Conservation (phyloP, 176 grass and related monocot species). For the Aegilops sharonensis region DNA sequence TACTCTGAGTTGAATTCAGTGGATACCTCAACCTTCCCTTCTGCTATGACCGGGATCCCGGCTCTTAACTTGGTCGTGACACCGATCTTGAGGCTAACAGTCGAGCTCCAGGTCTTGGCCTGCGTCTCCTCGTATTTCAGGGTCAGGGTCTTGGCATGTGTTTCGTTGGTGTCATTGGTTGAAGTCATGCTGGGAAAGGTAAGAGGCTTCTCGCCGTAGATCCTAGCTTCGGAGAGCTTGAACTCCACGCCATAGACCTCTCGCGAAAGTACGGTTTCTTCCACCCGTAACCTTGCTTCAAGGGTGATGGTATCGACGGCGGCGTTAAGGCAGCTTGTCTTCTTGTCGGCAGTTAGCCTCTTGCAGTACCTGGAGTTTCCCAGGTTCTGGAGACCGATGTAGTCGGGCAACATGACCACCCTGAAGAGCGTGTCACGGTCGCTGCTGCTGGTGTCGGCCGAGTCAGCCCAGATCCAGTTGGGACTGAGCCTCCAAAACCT, state of each 20-base stretch:
- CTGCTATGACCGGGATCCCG: background rate
- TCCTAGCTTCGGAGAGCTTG: too few relatives aligned
- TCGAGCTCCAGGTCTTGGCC: background rate
- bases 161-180: too few relatives aligned
- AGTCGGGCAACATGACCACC: background rate
- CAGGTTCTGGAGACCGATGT: background rate
- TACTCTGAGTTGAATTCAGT: too few relatives aligned
- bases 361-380: background rate
- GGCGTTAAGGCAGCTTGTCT: background rate
- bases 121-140: background rate
- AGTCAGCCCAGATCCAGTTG: background rate
- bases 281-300: background rate
- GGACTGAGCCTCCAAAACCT: background rate
- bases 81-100: background rate
- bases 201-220: too few relatives aligned
- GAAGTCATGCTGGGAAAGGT: too few relatives aligned
- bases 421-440: background rate
- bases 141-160: too few relatives aligned
- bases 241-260: background rate
- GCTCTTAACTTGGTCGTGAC: background rate
- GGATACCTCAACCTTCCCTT: too few relatives aligned
- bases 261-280: background rate
- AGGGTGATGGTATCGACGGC: background rate
- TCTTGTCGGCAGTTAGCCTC: background rate
- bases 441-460: background rate